Base-by-base conservation (phyloP, 768 basidiomycete genomes). In the Nevesoporus exiguus region DNA sequence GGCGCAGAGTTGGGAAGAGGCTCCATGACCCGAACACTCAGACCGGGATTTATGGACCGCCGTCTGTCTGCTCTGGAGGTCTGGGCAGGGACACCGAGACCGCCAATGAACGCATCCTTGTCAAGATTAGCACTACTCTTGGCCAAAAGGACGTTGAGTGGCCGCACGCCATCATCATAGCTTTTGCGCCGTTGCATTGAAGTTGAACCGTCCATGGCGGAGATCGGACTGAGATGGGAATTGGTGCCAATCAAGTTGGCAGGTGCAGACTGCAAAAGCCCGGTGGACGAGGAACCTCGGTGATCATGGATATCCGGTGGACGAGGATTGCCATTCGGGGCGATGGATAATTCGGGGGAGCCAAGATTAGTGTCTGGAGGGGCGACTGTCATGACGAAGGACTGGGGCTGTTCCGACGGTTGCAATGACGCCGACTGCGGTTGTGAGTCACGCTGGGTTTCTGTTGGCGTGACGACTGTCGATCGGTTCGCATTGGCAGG, bases 21-120 rank as follows among this genome's bases (percentile, higher is more conserved):
- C 4, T 59, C 52, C 14, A 59, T 59, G 33, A 55, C 51, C 21
- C 67, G 73, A 55, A 80, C 70, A 7, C 73, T 63, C 41, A 77
- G 65, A 5, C 66, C 75, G 1, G 84, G 83, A 52, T 81, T 83
- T 56, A 84, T 83, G 5, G 83, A 83, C 21, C 77, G 71, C 13
- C 83, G 71, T 42, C 74, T 77, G 24, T 78, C 79, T 0, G 73
- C 69, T 33, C 78, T 74, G 6, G 69, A 68, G 0, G 71, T 71
- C 7, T 56, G 56, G 17, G 56, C 51, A 40, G 76, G 59, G 47
- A 73, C 62, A 47, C 61, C 54, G 43, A 72, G 63, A 21, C 58
- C 63, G 36, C 33, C 19, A 15, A 48, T 47, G 44, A 8, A 29
- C 2, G 10, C 19, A 5, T 54, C 55, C 33, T 58, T 56, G n/a